Evolutionary conservation across 306 rosid genomes (phyloP).

Genomic region (Sindora glabra): DNA sequence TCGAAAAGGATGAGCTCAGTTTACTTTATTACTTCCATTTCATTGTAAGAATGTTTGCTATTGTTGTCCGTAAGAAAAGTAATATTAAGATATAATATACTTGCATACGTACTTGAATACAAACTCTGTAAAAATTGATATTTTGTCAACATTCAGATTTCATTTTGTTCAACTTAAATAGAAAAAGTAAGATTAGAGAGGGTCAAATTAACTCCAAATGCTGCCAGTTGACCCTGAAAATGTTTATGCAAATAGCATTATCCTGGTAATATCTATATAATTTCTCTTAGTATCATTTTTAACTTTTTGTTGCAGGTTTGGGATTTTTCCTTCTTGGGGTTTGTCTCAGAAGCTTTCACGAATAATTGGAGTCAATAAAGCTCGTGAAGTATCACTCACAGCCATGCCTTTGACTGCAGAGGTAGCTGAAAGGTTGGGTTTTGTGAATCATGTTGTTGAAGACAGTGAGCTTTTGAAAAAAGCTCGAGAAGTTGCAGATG

Average conservation of each 20-base stretch:
- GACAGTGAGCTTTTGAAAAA: conserved; percentile 64
- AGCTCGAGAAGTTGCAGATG: conserved; percentile 58
- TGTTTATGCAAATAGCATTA: no score
- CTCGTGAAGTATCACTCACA: conserved; percentile 82
- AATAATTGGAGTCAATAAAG: conserved; percentile 65
- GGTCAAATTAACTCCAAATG: no score
- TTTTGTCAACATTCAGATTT: no score
- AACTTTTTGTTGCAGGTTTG: conserved; percentile 45
- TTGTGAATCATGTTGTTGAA: conserved; percentile 82
- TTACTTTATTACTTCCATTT: neutral
- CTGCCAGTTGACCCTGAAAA: no score
- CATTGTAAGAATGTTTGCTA: neutral
- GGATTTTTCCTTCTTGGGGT: conserved; percentile 98
- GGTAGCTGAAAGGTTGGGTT: conserved; percentile 63
- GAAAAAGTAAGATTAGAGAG: no score
- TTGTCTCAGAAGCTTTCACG: conserved; percentile 89
- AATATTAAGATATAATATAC: no score
- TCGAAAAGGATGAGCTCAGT: neutral
- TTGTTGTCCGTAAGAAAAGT: neutral
- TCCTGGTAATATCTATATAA: no score
- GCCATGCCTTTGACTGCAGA: conserved; percentile 78
- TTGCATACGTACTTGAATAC: no score
- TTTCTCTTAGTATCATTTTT: neutral
- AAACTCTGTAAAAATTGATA: no score
- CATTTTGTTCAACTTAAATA: no score